phyloP scores from a whole-genome alignment of 2,329 filamentous ascomycete genomes.

The Cytospora leucostoma region DNA sequence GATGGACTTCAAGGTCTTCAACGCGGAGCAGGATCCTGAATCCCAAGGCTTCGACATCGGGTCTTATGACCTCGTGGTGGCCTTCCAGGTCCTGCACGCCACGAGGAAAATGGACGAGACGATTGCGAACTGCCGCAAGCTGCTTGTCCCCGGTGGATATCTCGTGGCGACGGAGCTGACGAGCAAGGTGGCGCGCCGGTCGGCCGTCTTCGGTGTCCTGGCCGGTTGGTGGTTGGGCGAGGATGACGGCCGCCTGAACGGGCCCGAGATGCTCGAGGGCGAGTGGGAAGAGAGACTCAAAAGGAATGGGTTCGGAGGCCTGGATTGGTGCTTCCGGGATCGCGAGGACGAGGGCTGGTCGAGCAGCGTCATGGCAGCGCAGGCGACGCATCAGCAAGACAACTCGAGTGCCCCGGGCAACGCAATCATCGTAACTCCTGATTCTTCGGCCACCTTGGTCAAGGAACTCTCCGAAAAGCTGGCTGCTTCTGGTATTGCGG shows the following conservation, averaged over 20 bases:
- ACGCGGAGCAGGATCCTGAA: conserved; percentile 34
- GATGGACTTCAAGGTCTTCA: conserved; percentile 27
- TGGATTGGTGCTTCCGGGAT: conserved; percentile 11
- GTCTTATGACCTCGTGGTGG: conserved; percentile 37
- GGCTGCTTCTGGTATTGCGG: not conserved
- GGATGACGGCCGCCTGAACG: conserved; percentile 32
- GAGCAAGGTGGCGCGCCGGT: conserved; percentile 12
- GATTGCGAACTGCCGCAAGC: conserved; percentile 32
- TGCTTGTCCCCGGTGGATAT: conserved; percentile 40
- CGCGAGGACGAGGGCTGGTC: conserved; percentile 16
- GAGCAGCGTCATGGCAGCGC: conserved; percentile 5
- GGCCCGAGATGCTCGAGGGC: conserved; percentile 33
- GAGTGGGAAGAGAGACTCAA: conserved; percentile 35
- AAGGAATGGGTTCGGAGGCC: conserved; percentile 33
- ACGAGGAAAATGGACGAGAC: conserved; percentile 31
- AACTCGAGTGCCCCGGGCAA: not conserved
- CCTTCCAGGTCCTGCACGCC: conserved; percentile 36
- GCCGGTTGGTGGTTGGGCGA: conserved; percentile 40
- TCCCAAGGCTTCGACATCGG: conserved; percentile 36
- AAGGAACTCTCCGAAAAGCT: conserved; percentile 5
- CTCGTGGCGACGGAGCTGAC: conserved; percentile 32
- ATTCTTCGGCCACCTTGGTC: not conserved
- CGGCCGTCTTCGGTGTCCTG: conserved; percentile 30
- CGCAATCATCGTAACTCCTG: not conserved
- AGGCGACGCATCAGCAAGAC: not conserved